phyloP scores from a whole-genome alignment of 2,329 filamentous ascomycete species.

The Arthrobotrys sphaeroides region DNA sequence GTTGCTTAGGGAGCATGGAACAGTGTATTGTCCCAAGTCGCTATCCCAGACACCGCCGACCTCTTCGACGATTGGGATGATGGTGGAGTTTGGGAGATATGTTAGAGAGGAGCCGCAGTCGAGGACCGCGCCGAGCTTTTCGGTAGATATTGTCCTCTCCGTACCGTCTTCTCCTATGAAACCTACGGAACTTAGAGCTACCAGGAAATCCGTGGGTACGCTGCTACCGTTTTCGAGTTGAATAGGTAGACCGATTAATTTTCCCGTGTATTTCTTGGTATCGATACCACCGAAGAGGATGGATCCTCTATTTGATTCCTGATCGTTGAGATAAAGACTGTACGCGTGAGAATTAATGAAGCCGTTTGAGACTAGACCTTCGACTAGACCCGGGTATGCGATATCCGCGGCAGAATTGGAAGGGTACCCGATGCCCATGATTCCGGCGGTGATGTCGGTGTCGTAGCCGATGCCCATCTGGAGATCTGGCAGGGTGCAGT shows the following conservation, averaged over 20 bases:
- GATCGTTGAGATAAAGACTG: constrained; percentile 72
- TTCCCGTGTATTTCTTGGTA: constrained; percentile 74
- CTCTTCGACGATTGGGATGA: constrained; percentile 17
- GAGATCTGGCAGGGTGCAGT: constrained; percentile 59
- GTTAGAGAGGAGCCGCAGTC: constrained; percentile 66
- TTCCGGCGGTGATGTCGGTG: constrained; percentile 67
- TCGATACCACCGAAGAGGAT: constrained; percentile 84
- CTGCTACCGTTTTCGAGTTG: constrained; percentile 65
- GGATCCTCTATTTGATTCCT: constrained; percentile 71
- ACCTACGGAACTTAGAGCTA: constrained; percentile 72
- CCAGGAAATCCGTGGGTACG: constrained; percentile 71
- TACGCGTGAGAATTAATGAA: constrained; percentile 72
- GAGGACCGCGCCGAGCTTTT: constrained; percentile 71
- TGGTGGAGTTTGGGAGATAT: constrained; percentile 55
- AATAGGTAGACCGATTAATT: constrained; percentile 74
- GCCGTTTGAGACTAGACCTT: constrained; percentile 71
- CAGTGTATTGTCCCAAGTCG: constrained; percentile 57
- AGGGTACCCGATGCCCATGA: constrained; percentile 63
- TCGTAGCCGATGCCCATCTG: constrained; percentile 60
- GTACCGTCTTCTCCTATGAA: constrained; percentile 59
- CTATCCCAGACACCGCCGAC: constrained; percentile 30
- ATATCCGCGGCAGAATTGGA: constrained; percentile 58
- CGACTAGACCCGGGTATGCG: constrained; percentile 71
- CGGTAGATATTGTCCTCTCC: constrained; percentile 63
- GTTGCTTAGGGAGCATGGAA: constrained; percentile 69